These are phyloP conservation scores for Mortierella sp. DNA, from an alignment of 371 early-diverging fungal species.

Conservation along the genomic window DNA sequence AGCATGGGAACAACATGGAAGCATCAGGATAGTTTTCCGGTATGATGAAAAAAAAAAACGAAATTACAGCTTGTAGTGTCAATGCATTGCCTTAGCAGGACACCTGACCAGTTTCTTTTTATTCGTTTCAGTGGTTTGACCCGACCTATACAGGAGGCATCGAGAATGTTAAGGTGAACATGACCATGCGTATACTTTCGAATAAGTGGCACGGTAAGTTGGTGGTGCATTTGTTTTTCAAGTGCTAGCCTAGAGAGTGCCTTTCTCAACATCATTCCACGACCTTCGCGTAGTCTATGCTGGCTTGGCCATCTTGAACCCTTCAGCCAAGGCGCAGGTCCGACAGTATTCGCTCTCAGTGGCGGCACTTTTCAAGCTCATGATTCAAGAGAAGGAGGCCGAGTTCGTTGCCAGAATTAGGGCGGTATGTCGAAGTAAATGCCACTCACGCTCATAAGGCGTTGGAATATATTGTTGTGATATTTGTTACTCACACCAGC, in stretches of 20 bases:
- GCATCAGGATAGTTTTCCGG: slow-evolving; percentile 81
- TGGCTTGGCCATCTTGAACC: slow-evolving; percentile 94
- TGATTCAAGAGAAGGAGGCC: slow-evolving; percentile 88
- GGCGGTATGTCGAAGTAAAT: slow-evolving; percentile 23
- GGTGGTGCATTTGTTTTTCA: not conserved
- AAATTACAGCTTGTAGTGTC: not conserved
- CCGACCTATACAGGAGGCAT: slow-evolving; percentile 91
- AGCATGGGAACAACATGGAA: slow-evolving; percentile 97
- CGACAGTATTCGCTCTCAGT: slow-evolving; percentile 90
- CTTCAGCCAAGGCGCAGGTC: slow-evolving; percentile 87
- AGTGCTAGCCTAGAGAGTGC: too few species aligned
- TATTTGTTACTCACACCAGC: too few species aligned
- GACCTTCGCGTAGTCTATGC: slow-evolving; percentile 30
- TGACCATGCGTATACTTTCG: slow-evolving; percentile 91
- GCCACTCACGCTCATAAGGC: too few species aligned
- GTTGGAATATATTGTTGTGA: too few species aligned
- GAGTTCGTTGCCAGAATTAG: slow-evolving; percentile 82
- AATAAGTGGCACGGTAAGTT: slow-evolving; percentile 92
- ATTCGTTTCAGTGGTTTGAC: slow-evolving; percentile 78
- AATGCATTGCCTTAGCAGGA: not conserved
- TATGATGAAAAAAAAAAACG: slow-evolving; percentile 50
- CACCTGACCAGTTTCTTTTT: not conserved
- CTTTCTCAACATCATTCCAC: not conserved
- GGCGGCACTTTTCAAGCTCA: slow-evolving; percentile 89
- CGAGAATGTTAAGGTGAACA: slow-evolving; percentile 95